Evolutionary conservation across 2,329 filamentous ascomycete genomes (phyloP), one percentile per base, ranked within the genome.

Genomic region (Penicillium nordicum): DNA sequence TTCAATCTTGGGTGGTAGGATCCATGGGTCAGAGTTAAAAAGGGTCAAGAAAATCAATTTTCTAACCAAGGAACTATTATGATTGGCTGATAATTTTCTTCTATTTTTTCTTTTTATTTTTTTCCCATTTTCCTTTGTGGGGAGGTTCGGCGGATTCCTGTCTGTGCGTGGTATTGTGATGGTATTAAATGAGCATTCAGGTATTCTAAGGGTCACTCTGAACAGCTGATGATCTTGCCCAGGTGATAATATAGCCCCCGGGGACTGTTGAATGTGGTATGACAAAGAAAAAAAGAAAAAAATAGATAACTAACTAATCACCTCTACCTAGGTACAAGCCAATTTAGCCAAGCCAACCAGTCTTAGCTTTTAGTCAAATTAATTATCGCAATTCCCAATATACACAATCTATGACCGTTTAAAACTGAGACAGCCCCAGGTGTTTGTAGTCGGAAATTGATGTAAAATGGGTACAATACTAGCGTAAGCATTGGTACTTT

Each of bases 391-490:
- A 41, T 5, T 18, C 21, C 16, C 14, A 36, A 27, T 18, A 10
- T 11, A 9, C 12, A 18, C 36, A 41, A 18, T 41, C 37, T 30
- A 43, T 36, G 23, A 41, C 44, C 36, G 36, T 49, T 42, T 5
- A 37, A 27, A 53, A 34, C 34, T 36, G 51, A 53, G 44, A 53
- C 51, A 53, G 34, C 44, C 37, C 51, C 51, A 54, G 44, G 51
- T 54, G 51, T 53, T 53, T 53, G 42, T 16, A 23, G 12, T 23
- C 14, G 40, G 36, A 53, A 54, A 54, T 49, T 41, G 21, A 9
- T 52, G 29, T 44, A 27, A 25, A 9, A 4, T 30, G 9, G 23
- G 48, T 38, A 38, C 14, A 47, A 30, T 36, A 47, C 50, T 53
- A 53, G 50, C 14, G 43, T 3, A n/a, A 23, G 14, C 27, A 23